Base-by-base conservation (phyloP, 805 yeast species). In the Kazachstania martiniae region DNA sequence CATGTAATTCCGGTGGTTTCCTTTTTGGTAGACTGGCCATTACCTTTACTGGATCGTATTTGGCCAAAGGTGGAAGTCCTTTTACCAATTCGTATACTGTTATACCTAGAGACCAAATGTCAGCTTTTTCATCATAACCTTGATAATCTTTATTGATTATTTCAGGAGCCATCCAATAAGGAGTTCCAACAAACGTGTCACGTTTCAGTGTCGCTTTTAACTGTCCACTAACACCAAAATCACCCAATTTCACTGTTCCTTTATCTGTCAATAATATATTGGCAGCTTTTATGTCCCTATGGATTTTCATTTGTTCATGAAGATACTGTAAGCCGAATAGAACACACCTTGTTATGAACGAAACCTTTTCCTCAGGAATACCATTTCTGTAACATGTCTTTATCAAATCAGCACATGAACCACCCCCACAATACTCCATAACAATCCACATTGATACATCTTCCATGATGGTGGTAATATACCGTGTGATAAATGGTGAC, bases 81-180 rank as follows among this genome's bases (percentile, higher is more conserved):
- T 76, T 74, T 2, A 81, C 67, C 29, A 91, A 61, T 57, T 91
- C 98, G 46, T 83, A 80, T 1, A 83, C 74, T 0, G 97, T 87
- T 32, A 91, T 89, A 0, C 98, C 98, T 15, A 86, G 62, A 0
- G 95, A 85, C 98, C 98, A 91, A 33, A 91, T 82, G 51, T 91
- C 98, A 1, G 86, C 94, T 47, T 80, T 82, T 40, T 77, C 81
- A 49, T 82, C 70, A 54, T 91, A 86, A 1, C 91, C 94, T 8
- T 59, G 53, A 30, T 33, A 25, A 28, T 56, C 49, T 36, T 43
- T 46, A 27, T 43, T 40, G 13, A 64, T 53, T 27, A 91, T 80
- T 53, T 91, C 98, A 0, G 98, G 98, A 0, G 98, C 98, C 97
- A 89, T 87, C 96, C 96, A 87, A 56, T 74, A 84, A 10, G 96